Conservation (phyloP, 306 rosid genomes). For the Cucurbita pepo region DNA sequence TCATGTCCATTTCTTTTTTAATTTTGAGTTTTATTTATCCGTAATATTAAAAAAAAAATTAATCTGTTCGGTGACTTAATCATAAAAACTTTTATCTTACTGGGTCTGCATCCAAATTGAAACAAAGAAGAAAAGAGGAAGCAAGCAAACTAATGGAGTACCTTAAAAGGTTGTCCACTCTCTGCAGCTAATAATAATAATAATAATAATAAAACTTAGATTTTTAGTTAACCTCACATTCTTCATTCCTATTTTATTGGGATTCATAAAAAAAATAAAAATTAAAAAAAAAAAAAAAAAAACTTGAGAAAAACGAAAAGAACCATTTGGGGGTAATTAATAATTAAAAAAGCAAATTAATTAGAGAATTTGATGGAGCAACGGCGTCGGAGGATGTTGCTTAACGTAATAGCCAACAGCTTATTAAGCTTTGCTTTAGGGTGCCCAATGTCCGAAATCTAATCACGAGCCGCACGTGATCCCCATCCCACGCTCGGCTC, state of each 20-base stretch:
- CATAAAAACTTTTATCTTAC: too few species aligned
- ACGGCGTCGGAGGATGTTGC: constrained; percentile 59
- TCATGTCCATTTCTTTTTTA: background rate
- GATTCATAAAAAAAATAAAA: background rate
- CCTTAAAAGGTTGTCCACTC: constrained; percentile 3
- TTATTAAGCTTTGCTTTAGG: background rate
- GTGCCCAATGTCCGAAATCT: background rate
- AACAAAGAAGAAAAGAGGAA: background rate
- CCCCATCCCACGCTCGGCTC: background rate
- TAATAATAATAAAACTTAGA: background rate
- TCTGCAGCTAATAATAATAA: background rate
- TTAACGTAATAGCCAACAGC: constrained; percentile 47
- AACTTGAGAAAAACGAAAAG: background rate
- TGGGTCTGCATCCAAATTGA: background rate
- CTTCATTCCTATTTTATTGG: background rate
- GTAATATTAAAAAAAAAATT: too few species aligned
- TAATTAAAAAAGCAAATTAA: background rate
- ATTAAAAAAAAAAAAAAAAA: background rate
- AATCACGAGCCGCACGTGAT: constrained; percentile 7
- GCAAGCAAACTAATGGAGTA: constrained; percentile 4
- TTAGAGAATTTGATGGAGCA: constrained; percentile 21
- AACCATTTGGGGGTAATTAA: background rate
- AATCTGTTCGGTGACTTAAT: too few species aligned
- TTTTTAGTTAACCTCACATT: background rate
- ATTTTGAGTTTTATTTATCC: too few species aligned